Evolutionary conservation across 306 rosid species (phyloP).

Genomic region (Trifolium repens): DNA sequence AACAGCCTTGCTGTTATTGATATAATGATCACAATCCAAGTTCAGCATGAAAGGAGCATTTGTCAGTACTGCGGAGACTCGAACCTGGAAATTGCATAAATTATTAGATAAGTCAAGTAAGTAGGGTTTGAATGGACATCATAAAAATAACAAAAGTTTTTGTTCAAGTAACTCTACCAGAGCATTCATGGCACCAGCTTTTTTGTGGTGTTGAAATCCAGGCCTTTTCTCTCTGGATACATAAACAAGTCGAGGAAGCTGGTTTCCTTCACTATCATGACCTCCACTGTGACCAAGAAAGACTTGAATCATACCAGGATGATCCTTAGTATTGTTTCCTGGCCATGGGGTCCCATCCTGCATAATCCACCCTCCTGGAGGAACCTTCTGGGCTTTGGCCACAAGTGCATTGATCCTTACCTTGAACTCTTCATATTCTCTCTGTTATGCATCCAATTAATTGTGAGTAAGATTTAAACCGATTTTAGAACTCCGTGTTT

Average conservation of each 20-base stretch:
- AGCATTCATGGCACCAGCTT: constrained; percentile 98
- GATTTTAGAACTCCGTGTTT: not conserved
- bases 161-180: constrained; percentile 57
- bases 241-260: constrained; percentile 92
- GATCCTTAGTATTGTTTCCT: constrained; percentile 93
- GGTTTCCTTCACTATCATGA: constrained; percentile 84
- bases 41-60: constrained; percentile 62
- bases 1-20: constrained; percentile 55
- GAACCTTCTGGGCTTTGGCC: constrained; percentile 88
- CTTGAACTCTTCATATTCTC: constrained; percentile 97
- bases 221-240: constrained; percentile 97
- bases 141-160: constrained; percentile 34
- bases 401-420: constrained; percentile 88
- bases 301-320: constrained; percentile 98
- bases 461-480: constrained; percentile 16
- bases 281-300: constrained; percentile 97
- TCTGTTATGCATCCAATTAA: constrained; percentile 54
- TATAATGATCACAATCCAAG: constrained; percentile 59
- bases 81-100: constrained; percentile 39
- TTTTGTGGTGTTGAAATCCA: constrained; percentile 92
- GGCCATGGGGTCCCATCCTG: constrained; percentile 99
- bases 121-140: constrained; percentile 25
- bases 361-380: constrained; percentile 96
- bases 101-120: constrained; percentile 17
- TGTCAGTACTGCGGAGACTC: constrained; percentile 60